Percentiles rank a stretch among this genome's conserved stretches.
Evolutionary conservation across 768 basidiomycete genomes (phyloP).

Genomic region (Phallus indusiatus): DNA sequence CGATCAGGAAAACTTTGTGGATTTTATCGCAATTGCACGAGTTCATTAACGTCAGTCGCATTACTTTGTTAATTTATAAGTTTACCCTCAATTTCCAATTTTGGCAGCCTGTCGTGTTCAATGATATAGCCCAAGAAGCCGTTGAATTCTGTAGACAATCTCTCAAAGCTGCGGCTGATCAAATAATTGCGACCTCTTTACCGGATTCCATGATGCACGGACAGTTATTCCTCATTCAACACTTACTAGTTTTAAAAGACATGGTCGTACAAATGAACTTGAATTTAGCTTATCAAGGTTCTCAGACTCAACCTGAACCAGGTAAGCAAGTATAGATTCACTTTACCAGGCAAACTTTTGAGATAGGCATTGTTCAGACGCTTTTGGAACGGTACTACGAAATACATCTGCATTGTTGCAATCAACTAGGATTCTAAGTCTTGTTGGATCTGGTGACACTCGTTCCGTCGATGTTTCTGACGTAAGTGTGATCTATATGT

Average conservation of each 20-base stretch:
- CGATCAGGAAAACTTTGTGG: slow-evolving; percentile 82
- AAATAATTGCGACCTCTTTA: slow-evolving; percentile 42
- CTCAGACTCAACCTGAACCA: slow-evolving; percentile 45
- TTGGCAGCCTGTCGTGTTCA: slow-evolving; percentile 81
- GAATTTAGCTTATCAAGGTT: slow-evolving; percentile 24
- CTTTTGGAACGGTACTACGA: slow-evolving; percentile 49
- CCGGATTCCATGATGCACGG: slow-evolving; percentile 51
- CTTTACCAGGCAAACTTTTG: not conserved
- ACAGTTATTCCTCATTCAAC: slow-evolving; percentile 80
- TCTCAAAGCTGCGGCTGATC: slow-evolving; percentile 61
- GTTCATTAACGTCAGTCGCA: slow-evolving; percentile 73
- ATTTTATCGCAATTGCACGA: slow-evolving; percentile 83
- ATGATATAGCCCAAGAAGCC: slow-evolving; percentile 94
- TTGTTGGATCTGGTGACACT: slow-evolving; percentile 51
- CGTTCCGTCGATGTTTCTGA: slow-evolving; percentile 63
- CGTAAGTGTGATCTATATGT: slow-evolving; percentile 31
- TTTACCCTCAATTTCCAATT: not conserved
- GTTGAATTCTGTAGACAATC: slow-evolving; percentile 75
- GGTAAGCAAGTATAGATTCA: slow-evolving; percentile 29
- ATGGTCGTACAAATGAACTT: slow-evolving; percentile 69
- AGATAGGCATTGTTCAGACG: slow-evolving; percentile 27
- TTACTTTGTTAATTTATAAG: not conserved
- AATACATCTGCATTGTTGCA: slow-evolving; percentile 50
- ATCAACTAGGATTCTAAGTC: slow-evolving; percentile 29
- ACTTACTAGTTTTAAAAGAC: slow-evolving; percentile 88